Conservation (phyloP, 2,329 filamentous ascomycete species). For the Colletotrichum karsti region DNA sequence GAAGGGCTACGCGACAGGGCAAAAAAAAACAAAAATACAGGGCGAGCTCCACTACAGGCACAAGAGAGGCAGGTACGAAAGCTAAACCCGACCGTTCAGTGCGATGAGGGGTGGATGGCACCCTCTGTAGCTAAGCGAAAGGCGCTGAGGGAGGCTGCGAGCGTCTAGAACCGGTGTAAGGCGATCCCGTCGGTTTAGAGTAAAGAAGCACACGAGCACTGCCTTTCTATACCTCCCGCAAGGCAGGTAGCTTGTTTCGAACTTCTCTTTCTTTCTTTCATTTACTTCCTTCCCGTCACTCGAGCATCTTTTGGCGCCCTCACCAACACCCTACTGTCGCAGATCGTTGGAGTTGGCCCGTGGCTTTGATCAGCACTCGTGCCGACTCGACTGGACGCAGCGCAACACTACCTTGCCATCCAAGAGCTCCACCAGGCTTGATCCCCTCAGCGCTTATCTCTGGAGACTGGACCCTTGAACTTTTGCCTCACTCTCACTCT, state of each 20-base stretch:
- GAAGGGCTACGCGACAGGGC: conserved; percentile 7
- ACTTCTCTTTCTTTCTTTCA: not conserved
- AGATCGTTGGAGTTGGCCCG: not conserved
- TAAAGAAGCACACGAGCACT: conserved; percentile 23
- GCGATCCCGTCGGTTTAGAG: not conserved
- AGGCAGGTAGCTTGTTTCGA: not conserved
- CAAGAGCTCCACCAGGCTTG: conserved; percentile 18
- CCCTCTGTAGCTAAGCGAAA: not conserved
- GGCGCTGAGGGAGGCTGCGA: conserved; percentile 1
- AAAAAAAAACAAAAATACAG: conserved; percentile 4
- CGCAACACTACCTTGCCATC: not conserved
- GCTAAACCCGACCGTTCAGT: not conserved
- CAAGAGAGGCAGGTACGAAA: conserved; percentile 20
- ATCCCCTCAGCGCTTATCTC: conserved; percentile 28
- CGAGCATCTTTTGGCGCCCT: too few species aligned
- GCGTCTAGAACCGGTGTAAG: conserved; percentile 15
- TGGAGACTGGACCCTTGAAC: conserved; percentile 21
- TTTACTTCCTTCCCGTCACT: not conserved
- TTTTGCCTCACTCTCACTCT: conserved; percentile 12
- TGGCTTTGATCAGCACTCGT: conserved; percentile 3
- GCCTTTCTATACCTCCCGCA: too few species aligned
- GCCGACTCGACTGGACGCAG: not conserved
- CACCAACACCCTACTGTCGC: not conserved
- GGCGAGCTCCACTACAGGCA: not conserved
- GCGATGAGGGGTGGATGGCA: not conserved